Evolutionary conservation across 1,139 yeast species (phyloP).

Genomic region (Pneumocystis oryctolagi): DNA sequence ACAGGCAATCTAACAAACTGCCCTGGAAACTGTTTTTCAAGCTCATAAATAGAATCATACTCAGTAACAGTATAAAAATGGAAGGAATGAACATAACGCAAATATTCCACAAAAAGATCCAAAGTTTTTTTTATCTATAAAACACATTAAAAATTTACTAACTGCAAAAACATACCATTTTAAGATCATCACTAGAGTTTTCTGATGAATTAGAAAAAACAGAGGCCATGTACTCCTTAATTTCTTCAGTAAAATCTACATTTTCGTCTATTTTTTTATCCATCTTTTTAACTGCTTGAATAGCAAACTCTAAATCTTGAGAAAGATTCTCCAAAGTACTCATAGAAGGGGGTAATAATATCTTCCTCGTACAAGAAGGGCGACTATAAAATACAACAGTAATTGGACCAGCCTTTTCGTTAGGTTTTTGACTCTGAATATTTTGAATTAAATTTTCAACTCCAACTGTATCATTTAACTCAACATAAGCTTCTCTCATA

Average conservation of each 20-base stretch:
- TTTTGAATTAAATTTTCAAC: background rate
- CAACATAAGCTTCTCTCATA: background rate
- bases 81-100: conserved; percentile 14
- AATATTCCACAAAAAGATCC: conserved; percentile 14
- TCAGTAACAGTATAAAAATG: conserved; percentile 14
- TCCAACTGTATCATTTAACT: background rate
- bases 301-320: background rate
- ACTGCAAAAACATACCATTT: background rate
- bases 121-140: conserved; percentile 8
- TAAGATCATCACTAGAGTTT: background rate
- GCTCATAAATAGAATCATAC: conserved; percentile 14
- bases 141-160: background rate
- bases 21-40: conserved; percentile 12
- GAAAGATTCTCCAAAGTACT: background rate
- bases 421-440: background rate
- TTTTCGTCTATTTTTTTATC: background rate
- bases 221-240: background rate
- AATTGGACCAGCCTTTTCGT: background rate
- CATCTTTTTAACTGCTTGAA: background rate
- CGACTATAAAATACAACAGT: background rate
- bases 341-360: background rate
- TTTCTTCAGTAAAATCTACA: background rate
- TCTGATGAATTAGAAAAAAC: background rate
- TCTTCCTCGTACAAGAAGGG: background rate
- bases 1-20: conserved; percentile 11